A percentile compares a stretch with the other conserved stretches of the same genome.
Evolutionary conservation across 805 yeast genomes (phyloP).

Genomic region (Candida hispaniensis): DNA sequence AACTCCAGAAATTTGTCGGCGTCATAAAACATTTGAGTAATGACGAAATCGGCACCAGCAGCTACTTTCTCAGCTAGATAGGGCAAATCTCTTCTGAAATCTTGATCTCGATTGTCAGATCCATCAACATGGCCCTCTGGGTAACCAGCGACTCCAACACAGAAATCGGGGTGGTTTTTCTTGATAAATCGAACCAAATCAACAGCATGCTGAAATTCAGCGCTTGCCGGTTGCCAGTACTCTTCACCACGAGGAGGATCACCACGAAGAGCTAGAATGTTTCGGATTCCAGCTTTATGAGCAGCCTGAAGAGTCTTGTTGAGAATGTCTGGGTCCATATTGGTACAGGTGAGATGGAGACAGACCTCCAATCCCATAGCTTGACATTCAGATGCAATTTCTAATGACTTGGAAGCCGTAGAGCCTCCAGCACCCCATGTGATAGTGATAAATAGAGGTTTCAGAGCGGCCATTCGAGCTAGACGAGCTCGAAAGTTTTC

Average conservation of each 20-base stretch:
- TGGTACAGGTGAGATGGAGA: conserved; percentile 92
- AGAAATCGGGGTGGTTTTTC: conserved; percentile 63
- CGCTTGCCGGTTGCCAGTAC: conserved; percentile 40
- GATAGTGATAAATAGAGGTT: conserved; percentile 81
- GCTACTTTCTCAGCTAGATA: conserved; percentile 70
- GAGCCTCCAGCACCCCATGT: conserved; percentile 99
- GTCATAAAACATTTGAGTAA: conserved; percentile 88
- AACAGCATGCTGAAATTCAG: conserved; percentile 64
- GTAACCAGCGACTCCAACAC: conserved; percentile 94
- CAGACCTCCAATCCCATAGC: conserved; percentile 76
- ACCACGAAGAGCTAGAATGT: conserved; percentile 87
- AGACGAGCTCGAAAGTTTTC: conserved; percentile 77
- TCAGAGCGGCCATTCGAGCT: conserved; percentile 76
- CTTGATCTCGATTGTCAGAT: conserved; percentile 53
- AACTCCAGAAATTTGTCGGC: conserved; percentile 62
- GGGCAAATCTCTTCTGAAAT: conserved; percentile 60
- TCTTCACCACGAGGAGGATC: conserved; percentile 82
- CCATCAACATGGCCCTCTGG: conserved; percentile 97
- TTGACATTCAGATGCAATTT: conserved; percentile 69
- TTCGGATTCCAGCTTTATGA: conserved; percentile 65
- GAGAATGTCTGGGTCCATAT: conserved; percentile 64
- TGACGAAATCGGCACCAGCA: conserved; percentile 91
- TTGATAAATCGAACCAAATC: conserved; percentile 80
- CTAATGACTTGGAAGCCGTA: conserved; percentile 75
- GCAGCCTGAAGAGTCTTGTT: conserved; percentile 72